phyloP scores from a whole-genome alignment of 169 alveolate species.

The Eimeria zaria region DNA sequence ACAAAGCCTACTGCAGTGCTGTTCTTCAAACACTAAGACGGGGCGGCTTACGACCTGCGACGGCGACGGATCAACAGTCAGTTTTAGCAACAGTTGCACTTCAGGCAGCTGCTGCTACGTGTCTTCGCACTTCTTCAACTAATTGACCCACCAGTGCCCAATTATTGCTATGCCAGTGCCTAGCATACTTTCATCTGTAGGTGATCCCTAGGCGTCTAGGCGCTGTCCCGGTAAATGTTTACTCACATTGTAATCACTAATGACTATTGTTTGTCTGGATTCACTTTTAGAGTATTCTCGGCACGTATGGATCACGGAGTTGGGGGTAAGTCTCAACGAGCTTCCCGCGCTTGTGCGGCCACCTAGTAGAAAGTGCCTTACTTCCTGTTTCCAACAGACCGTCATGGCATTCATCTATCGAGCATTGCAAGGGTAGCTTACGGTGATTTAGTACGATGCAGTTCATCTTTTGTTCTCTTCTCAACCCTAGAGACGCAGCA shows the following conservation, averaged over 20 bases:
- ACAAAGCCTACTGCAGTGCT: neutral
- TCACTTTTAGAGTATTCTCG: neutral
- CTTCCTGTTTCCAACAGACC: neutral
- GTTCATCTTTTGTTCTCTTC: neutral
- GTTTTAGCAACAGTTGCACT: neutral
- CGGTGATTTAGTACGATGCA: neutral
- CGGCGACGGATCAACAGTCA: neutral
- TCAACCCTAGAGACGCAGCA: neutral
- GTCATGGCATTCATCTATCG: neutral
- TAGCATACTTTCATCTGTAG: neutral
- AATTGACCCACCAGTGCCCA: neutral
- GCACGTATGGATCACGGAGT: neutral
- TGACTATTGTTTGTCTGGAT: neutral
- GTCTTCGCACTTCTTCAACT: neutral
- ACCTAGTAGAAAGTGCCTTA: neutral
- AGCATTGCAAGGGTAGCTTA: neutral
- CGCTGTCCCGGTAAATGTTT: neutral
- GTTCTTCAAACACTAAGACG: neutral
- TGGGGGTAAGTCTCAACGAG: neutral
- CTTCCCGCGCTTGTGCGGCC: neutral
- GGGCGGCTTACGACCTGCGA: neutral
- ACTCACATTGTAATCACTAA: neutral
- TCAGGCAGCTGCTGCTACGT: neutral
- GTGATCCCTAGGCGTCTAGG: neutral
- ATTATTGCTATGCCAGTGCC: neutral